phyloP scores from a whole-genome alignment of 805 yeast species.

The Candida ascalaphidarum region DNA sequence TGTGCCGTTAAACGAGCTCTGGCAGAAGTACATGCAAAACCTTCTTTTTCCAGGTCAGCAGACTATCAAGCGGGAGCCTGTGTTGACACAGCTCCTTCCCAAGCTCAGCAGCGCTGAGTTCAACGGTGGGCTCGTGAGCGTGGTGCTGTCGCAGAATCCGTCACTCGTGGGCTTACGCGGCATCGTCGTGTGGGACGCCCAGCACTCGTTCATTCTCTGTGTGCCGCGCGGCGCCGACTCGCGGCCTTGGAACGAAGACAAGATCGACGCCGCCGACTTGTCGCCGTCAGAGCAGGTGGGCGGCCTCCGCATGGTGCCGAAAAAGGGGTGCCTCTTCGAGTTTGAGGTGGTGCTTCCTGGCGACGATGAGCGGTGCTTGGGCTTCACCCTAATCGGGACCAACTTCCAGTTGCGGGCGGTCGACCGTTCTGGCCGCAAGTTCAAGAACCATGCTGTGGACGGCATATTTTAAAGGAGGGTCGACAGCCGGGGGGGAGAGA shows the following conservation, averaged over 20 bases:
- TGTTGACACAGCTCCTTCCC: slow-evolving; percentile 28
- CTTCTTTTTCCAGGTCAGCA: slow-evolving; percentile 33
- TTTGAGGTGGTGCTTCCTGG: slow-evolving; percentile 28
- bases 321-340: slow-evolving; percentile 56
- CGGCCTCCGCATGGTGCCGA: slow-evolving; percentile 59
- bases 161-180: slow-evolving; percentile 59
- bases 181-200: slow-evolving; percentile 79
- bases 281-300: slow-evolving; percentile 37
- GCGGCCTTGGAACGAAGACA: slow-evolving; percentile 24
- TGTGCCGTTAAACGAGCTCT: slow-evolving; percentile 48
- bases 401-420: slow-evolving; percentile 66
- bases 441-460: slow-evolving; percentile 70
- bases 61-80: too few relatives aligned
- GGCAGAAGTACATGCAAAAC: slow-evolving; percentile 64
- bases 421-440: slow-evolving; percentile 79
- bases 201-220: slow-evolving; percentile 58
- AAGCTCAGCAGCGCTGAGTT: slow-evolving; percentile 72
- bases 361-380: slow-evolving; percentile 29
- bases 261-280: slow-evolving; percentile 7
- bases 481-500: not conserved
- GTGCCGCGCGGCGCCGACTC: slow-evolving; percentile 31
- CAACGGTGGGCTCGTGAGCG: slow-evolving; percentile 64
- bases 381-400: slow-evolving; percentile 69
- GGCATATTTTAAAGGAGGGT: slow-evolving; percentile 25
- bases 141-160: slow-evolving; percentile 47